Conservation (phyloP, 768 basidiomycete genomes). For the Suillus subaureus region DNA sequence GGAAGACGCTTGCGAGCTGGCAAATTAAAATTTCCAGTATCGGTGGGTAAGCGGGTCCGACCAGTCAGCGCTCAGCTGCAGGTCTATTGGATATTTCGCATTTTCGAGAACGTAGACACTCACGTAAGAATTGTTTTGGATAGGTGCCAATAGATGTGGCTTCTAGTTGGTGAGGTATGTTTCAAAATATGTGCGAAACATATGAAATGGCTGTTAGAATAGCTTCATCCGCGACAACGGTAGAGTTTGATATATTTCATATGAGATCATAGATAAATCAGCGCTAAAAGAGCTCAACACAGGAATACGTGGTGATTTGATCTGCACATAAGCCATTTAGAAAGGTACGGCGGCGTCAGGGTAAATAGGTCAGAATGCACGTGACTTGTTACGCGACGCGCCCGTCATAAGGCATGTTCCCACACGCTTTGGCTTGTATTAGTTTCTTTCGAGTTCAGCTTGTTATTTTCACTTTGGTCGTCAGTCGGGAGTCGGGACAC, state of each 20-base stretch:
- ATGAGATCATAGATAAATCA: neutral
- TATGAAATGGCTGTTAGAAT: neutral
- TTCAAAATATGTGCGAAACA: neutral
- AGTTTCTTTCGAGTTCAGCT: slow-evolving; percentile 20
- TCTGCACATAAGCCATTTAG: neutral
- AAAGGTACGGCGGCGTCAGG: neutral
- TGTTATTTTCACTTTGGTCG: slow-evolving; percentile 32
- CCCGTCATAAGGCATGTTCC: slow-evolving; percentile 36
- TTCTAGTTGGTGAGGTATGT: neutral
- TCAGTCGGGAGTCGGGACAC: slow-evolving; percentile 25
- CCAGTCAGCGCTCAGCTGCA: too few relatives aligned
- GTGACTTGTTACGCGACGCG: slow-evolving; percentile 41
- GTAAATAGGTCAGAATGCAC: slow-evolving; percentile 19
- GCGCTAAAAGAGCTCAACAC: neutral
- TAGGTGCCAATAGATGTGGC: neutral
- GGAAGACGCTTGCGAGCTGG: neutral
- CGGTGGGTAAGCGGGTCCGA: neutral
- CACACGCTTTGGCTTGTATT: slow-evolving; percentile 25
- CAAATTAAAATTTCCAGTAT: neutral
- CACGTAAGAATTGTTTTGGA: neutral
- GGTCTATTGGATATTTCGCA: too few relatives aligned
- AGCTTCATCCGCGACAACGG: neutral
- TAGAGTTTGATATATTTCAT: too few relatives aligned
- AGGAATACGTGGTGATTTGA: neutral
- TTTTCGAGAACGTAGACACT: neutral